These are phyloP conservation scores for Pilaira anomala DNA, from an alignment of 192 early-diverging fungal species.

Conservation along the genomic window DNA sequence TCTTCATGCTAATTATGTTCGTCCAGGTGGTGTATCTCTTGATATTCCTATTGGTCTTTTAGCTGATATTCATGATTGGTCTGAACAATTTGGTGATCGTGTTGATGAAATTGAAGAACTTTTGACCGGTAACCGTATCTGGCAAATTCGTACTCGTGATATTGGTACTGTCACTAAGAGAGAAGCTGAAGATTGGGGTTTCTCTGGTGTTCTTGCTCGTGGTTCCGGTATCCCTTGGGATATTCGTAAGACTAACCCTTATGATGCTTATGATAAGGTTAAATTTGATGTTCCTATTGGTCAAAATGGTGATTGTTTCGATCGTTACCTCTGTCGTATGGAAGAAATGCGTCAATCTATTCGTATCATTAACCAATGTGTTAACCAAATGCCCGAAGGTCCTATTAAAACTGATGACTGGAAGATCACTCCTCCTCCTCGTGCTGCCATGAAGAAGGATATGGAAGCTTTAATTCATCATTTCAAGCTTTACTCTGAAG, in stretches of 20 bases:
- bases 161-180: slow-evolving; percentile 85
- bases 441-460: slow-evolving; percentile 94
- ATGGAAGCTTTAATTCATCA: slow-evolving; percentile 99
- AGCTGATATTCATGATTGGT: slow-evolving; percentile 96
- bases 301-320: slow-evolving; percentile 92
- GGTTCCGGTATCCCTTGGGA: slow-evolving; percentile 93
- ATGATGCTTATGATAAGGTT: slow-evolving; percentile 92
- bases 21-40: slow-evolving; percentile 91
- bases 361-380: slow-evolving; percentile 92
- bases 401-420: slow-evolving; percentile 93
- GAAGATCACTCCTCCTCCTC: slow-evolving; percentile 92
- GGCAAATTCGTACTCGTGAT: slow-evolving; percentile 83
- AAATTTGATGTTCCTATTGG: slow-evolving; percentile 98
- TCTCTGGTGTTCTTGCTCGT: slow-evolving; percentile 94
- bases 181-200: slow-evolving; percentile 88
- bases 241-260: slow-evolving; percentile 88
- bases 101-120: slow-evolving; percentile 95
- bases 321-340: slow-evolving; percentile 94
- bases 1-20: slow-evolving; percentile 96
- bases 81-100: slow-evolving; percentile 81
- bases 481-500: slow-evolving; percentile 99
- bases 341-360: slow-evolving; percentile 99
- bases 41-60: slow-evolving; percentile 92
- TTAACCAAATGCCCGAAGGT: slow-evolving; percentile 94
- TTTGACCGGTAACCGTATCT: slow-evolving; percentile 91